Evolutionary conservation across 306 rosid species (phyloP), one percentile per base, ranked within the genome.

Genomic region (Casuarina equisetifolia): DNA sequence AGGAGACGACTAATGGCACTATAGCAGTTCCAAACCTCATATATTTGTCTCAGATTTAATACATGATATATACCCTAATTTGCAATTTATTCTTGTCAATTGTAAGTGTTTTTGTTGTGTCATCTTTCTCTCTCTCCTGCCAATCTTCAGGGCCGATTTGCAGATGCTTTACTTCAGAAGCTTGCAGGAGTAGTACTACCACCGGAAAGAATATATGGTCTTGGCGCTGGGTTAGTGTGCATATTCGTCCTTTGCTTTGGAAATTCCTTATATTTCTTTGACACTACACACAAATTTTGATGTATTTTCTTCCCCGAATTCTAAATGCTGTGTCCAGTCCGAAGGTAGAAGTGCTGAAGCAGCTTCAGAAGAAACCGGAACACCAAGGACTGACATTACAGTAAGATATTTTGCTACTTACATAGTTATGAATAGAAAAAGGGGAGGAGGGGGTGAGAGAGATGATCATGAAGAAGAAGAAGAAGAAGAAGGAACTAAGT

Each of bases 291-390:
- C 15, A 46, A n/a, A 63, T 48, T 44, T 68, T 15, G 40, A 19
- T 39, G 40, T 68, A 2, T 62, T 55, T 69, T n/a, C 17, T 42
- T 55, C 36, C 52, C 11, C 58, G 17, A 25, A 1, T 69, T 17
- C 76, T 59, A 1, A 40, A 38, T 52, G 81, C 49, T 46, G 46
- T 35, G 77, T 78, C 12, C 76, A 94, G 97, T 80, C 97, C 97
- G 15, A 92, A 94, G 85, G 93, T 90, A 52, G 90, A 92, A 84
- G 93, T 92, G 80, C 75, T 94, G 75, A 94, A 92, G 92, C 84
- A 81, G 79, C 90, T 94, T 73, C 97, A 94, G 72, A 90, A 88
- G 81, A 88, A 77, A 83, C 90, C 97, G 44, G 96, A 92, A 81
- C 87, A 94, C 81, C 91, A 88, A 79, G 94, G 94, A 19, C 76